phyloP scores from a whole-genome alignment of 169 alveolate species.

The Neospora caninum region DNA sequence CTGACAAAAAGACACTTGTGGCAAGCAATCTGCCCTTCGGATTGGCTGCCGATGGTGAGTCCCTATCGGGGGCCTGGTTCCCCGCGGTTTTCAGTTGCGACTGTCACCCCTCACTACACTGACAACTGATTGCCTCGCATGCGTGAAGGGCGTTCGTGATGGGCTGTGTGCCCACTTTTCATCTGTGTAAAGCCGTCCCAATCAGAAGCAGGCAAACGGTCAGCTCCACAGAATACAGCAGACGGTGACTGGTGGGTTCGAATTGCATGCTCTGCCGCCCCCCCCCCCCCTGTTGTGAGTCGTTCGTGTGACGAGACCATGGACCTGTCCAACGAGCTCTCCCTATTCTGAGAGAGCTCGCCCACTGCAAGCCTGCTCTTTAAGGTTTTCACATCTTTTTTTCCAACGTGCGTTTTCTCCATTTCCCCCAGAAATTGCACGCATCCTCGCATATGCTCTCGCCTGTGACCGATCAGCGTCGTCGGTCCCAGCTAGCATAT shows the following conservation, averaged over 20 bases:
- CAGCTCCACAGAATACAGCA: too few species aligned
- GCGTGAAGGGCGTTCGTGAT: too few species aligned
- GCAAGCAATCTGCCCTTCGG: constrained; percentile 65
- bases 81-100: background rate
- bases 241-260: too few species aligned
- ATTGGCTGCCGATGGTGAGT: constrained; percentile 62
- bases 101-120: background rate
- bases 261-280: too few species aligned
- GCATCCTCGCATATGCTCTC: constrained; percentile 59
- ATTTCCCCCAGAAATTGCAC: constrained; percentile 59
- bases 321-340: too few species aligned
- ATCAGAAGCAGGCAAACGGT: too few species aligned
- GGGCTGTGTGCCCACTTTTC: too few species aligned
- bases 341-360: too few species aligned
- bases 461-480: constrained; percentile 37
- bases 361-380: background rate
- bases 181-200: too few species aligned
- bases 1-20: constrained; percentile 61
- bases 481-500: background rate
- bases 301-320: too few species aligned
- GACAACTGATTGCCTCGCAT: background rate
- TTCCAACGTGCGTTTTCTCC: background rate
- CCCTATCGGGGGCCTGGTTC: background rate
- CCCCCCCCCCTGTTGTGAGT: too few species aligned
- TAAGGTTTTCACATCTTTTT: background rate